Conservation (phyloP, 1,284 basidiomycete species). For the Macrocystidia cucumis region DNA sequence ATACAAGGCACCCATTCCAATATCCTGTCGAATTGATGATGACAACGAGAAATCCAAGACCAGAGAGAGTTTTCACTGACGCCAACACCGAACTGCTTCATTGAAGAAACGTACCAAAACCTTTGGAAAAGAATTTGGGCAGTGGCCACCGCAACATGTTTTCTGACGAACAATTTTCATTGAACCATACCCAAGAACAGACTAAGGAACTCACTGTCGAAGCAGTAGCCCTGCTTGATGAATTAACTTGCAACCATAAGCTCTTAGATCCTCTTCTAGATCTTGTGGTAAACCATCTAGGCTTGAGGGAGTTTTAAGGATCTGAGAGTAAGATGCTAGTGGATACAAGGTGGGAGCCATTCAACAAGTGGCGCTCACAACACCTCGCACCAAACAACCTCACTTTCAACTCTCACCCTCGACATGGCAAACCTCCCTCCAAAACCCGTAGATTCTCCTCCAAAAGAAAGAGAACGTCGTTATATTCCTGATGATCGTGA, state of each 20-base stretch:
- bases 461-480: too few species aligned
- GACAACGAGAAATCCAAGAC: slow-evolving; percentile 1
- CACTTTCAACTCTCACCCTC: too few species aligned
- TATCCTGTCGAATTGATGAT: slow-evolving; percentile 49
- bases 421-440: too few species aligned
- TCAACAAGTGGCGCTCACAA: too few species aligned
- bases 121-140: slow-evolving; percentile 96
- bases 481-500: too few species aligned
- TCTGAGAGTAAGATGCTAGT: slow-evolving; percentile 76
- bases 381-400: too few species aligned
- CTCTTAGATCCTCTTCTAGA: slow-evolving; percentile 82
- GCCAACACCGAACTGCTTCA: slow-evolving; percentile 88
- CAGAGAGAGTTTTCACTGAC: slow-evolving; percentile 37
- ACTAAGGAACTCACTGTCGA: slow-evolving; percentile 58
- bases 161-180: too few species aligned
- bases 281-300: slow-evolving; percentile 76
- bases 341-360: slow-evolving; percentile 59
- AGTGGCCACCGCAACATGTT: slow-evolving; percentile 93
- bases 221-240: slow-evolving; percentile 91
- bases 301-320: slow-evolving; percentile 72
- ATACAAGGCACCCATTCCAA: slow-evolving; percentile 90
- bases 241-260: slow-evolving; percentile 87
- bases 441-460: too few species aligned
- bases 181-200: too few species aligned
- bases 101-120: slow-evolving; percentile 94